These are phyloP conservation scores for Adansonia rubrostipa DNA, from an alignment of 441 rosid species.

Conservation along the genomic window DNA sequence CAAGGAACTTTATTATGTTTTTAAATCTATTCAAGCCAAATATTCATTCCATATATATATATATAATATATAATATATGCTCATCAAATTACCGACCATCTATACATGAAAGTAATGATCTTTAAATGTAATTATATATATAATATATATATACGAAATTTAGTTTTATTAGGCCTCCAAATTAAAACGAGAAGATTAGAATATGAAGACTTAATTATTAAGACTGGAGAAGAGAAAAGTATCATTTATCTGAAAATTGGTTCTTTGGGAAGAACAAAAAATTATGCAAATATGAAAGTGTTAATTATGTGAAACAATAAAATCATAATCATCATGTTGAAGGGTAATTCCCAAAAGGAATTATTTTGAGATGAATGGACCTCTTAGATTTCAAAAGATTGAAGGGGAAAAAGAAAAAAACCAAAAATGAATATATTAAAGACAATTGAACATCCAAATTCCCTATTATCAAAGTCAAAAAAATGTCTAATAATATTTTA, in stretches of 20 bases:
- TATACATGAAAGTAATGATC: not conserved
- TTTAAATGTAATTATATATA: not conserved
- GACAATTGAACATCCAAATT: not conserved
- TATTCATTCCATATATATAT: not conserved
- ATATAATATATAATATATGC: not conserved
- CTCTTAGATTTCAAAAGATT: not conserved
- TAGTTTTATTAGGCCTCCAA: not conserved
- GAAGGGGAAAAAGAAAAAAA: not conserved
- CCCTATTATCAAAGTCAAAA: not conserved
- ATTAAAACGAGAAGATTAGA: not conserved
- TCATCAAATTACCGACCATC: not conserved
- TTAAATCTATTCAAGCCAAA: not conserved
- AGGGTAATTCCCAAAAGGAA: not conserved
- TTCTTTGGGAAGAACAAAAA: not conserved
- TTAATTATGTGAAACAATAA: not conserved
- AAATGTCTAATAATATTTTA: not conserved
- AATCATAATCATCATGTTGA: not conserved
- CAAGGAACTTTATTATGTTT: no score
- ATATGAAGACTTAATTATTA: not conserved
- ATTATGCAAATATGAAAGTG: conserved; percentile 7
- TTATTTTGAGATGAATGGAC: not conserved
- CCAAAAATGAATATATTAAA: not conserved
- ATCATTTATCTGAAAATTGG: not conserved
- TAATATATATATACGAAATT: not conserved
- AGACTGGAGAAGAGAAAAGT: not conserved